Conservation (phyloP, 352 stramenopile genomes). For the Phytophthora tubulina region DNA sequence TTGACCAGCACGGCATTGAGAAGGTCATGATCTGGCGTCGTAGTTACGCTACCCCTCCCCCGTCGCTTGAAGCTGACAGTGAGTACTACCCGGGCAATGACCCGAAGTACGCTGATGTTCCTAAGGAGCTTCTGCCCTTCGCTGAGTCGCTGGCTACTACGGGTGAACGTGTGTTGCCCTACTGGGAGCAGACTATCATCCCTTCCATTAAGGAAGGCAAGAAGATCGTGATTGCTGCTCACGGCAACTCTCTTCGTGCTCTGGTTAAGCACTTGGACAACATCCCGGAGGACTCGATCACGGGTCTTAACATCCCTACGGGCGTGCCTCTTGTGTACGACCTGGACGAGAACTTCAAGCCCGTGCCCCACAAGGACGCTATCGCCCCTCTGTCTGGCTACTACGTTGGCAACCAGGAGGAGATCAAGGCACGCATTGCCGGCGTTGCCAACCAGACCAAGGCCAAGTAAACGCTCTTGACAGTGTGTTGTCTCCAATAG, state of each 20-base stretch:
- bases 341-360: slow-evolving; percentile 98
- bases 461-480: slow-evolving; percentile 56
- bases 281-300: slow-evolving; percentile 97
- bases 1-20: slow-evolving; percentile 98
- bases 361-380: slow-evolving; percentile 93
- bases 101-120: slow-evolving; percentile 92
- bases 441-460: slow-evolving; percentile 98
- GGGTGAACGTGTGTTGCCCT: slow-evolving; percentile 95
- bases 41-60: slow-evolving; percentile 97
- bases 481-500: slow-evolving; percentile 13
- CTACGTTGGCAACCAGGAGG: slow-evolving; percentile 96
- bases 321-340: slow-evolving; percentile 97
- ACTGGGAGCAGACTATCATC: slow-evolving; percentile 96
- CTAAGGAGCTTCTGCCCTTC: slow-evolving; percentile 92
- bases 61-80: slow-evolving; percentile 89
- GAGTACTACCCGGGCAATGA: slow-evolving; percentile 93
- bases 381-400: slow-evolving; percentile 86
- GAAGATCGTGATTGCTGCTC: slow-evolving; percentile 97
- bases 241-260: slow-evolving; percentile 98
- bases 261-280: slow-evolving; percentile 99
- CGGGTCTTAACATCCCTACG: slow-evolving; percentile 97
- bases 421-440: slow-evolving; percentile 96
- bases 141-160: slow-evolving; percentile 95
- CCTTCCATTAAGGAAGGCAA: slow-evolving; percentile 95
- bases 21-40: slow-evolving; percentile 98